Evolutionary conservation across 2,329 filamentous ascomycete species (phyloP).

Genomic region (Monosporascus sp.): DNA sequence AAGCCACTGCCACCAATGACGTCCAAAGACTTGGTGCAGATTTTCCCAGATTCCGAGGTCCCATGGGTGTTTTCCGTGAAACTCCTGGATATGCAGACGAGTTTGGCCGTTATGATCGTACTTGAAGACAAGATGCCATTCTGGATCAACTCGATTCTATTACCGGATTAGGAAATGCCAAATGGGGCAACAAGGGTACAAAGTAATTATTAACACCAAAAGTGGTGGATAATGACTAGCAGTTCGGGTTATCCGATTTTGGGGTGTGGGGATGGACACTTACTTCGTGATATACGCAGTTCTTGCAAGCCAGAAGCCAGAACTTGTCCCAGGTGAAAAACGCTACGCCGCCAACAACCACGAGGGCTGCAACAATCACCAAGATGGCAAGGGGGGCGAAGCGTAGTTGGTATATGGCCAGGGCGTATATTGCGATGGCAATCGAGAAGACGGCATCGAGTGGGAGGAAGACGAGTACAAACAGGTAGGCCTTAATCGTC

Average conservation of each 20-base stretch:
- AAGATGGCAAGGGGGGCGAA: constrained; percentile 2
- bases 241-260: neutral
- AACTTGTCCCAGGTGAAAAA: neutral
- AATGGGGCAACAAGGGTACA: too few species aligned
- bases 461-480: constrained; percentile 7
- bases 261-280: neutral
- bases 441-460: constrained; percentile 7
- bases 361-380: neutral
- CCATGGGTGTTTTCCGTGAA: constrained; percentile 7
- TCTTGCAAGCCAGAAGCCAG: neutral
- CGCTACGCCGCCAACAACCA: neutral
- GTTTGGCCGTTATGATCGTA: neutral
- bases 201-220: too few species aligned
- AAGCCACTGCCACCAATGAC: constrained; percentile 9
- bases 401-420: neutral
- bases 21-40: constrained; percentile 10
- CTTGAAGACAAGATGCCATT: constrained; percentile 8
- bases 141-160: too few species aligned
- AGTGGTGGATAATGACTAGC: neutral
- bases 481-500: constrained; percentile 13
- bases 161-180: too few species aligned
- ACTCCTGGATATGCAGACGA: neutral
- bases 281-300: neutral
- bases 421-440: constrained; percentile 2
- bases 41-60: constrained; percentile 8